Percentiles rank a stretch among this genome's conserved stretches.
Conservation (phyloP, 139 green algal species). For the Diplosphaera chodatii region DNA sequence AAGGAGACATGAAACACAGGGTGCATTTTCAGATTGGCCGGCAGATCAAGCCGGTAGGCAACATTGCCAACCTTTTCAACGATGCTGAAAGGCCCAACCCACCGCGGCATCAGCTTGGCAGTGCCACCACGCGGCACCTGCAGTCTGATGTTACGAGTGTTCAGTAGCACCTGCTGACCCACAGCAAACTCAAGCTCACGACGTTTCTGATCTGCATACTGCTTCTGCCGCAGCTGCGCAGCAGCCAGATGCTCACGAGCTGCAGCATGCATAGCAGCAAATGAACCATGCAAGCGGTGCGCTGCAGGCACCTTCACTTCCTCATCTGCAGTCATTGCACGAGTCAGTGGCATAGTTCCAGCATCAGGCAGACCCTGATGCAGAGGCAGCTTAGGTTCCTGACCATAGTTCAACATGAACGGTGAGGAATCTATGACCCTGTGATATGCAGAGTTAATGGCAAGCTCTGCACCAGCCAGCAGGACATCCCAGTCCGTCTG, state of each 20-base stretch:
- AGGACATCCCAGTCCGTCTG: constrained; percentile 43
- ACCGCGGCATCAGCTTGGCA: constrained; percentile 28
- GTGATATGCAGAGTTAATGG: constrained; percentile 36
- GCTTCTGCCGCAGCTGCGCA: constrained; percentile 13
- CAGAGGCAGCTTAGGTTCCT: constrained; percentile 13
- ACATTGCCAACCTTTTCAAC: not conserved
- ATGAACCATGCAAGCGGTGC: not conserved
- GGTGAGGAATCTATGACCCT: constrained; percentile 18
- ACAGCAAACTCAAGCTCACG: constrained; percentile 1
- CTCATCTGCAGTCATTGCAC: not conserved
- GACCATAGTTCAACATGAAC: constrained; percentile 22
- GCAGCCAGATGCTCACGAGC: constrained; percentile 4
- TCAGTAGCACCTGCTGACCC: constrained; percentile 9
- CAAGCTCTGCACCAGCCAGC: constrained; percentile 38
- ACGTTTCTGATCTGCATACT: constrained; percentile 5
- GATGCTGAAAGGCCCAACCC: constrained; percentile 30
- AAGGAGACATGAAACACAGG: constrained; percentile 25
- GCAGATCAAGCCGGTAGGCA: constrained; percentile 23
- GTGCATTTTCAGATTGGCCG: constrained; percentile 18
- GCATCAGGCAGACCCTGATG: not conserved
- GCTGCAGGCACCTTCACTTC: not conserved
- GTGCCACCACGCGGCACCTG: not conserved
- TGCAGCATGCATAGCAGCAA: not conserved
- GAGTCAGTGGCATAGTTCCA: not conserved
- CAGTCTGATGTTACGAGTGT: constrained; percentile 16